phyloP scores from a whole-genome alignment of 2,329 filamentous ascomycete genomes.

The Microdochium paspali region DNA sequence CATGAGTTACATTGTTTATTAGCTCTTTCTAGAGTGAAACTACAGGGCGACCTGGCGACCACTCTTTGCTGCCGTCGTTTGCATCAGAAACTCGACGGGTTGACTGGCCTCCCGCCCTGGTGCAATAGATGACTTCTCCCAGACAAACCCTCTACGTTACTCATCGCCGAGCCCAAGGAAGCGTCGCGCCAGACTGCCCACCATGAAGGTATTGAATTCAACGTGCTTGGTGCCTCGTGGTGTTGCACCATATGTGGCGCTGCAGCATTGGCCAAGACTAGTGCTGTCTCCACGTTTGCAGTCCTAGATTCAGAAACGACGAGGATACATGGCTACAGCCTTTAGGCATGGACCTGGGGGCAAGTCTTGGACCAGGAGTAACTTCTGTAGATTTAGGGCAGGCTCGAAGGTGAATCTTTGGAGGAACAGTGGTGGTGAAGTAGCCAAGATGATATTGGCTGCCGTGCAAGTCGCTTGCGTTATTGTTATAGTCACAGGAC shows the following conservation, averaged over 20 bases:
- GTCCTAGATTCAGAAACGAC: neutral
- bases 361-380: neutral
- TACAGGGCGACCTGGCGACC: slow-evolving; percentile 5
- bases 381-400: neutral
- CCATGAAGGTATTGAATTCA: slow-evolving; percentile 6
- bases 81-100: slow-evolving; percentile 6
- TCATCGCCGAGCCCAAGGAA: neutral
- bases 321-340: neutral
- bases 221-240: slow-evolving; percentile 1
- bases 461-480: neutral
- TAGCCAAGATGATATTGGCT: neutral
- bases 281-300: slow-evolving; percentile 6
- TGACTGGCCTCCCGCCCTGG: slow-evolving; percentile 8
- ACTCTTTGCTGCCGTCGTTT: slow-evolving; percentile 7
- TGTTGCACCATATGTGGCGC: slow-evolving; percentile 4
- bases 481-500: neutral
- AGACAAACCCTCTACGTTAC: neutral
- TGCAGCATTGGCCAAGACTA: slow-evolving; percentile 2
- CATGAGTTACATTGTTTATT: too few relatives aligned
- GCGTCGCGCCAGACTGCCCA: neutral
- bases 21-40: too few relatives aligned
- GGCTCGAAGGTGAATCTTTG: neutral
- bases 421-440: neutral
- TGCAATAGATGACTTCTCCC: slow-evolving; percentile 4
- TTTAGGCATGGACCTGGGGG: neutral